phyloP scores from a whole-genome alignment of 2,329 filamentous ascomycete genomes.

The Cladobotryum mycophilum region DNA sequence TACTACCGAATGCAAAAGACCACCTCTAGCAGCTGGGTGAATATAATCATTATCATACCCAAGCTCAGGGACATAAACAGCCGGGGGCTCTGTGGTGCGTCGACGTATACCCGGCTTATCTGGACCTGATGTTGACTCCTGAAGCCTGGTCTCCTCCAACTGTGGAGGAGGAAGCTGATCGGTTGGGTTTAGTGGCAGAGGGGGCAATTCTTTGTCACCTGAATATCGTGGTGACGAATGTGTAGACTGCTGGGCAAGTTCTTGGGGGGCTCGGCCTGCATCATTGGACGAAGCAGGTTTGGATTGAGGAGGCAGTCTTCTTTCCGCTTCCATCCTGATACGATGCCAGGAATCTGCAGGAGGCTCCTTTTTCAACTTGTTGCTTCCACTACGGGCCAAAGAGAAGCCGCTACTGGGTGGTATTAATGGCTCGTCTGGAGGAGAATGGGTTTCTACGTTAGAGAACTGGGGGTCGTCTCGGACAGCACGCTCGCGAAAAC shows the following conservation, averaged over 20 bases:
- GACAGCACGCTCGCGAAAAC: slow-evolving; percentile 53
- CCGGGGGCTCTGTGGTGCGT: slow-evolving; percentile 23
- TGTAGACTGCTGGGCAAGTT: slow-evolving; percentile 7
- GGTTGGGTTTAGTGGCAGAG: slow-evolving; percentile 14
- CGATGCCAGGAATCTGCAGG: slow-evolving; percentile 45
- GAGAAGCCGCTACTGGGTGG: slow-evolving; percentile 30
- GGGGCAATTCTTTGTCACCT: slow-evolving; percentile 29
- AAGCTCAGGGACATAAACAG: slow-evolving; percentile 21
- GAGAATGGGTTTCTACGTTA: slow-evolving; percentile 19
- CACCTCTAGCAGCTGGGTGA: slow-evolving; percentile 18
- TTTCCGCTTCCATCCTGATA: slow-evolving; percentile 38
- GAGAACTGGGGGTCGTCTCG: slow-evolving; percentile 36
- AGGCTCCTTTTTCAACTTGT: slow-evolving; percentile 53
- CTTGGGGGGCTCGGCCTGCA: not conserved
- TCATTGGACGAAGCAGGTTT: slow-evolving; percentile 1
- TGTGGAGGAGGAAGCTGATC: not conserved
- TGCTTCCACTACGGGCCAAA: slow-evolving; percentile 45
- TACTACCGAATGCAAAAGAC: not conserved
- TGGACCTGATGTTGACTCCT: not conserved
- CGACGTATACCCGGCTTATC: slow-evolving; percentile 18
- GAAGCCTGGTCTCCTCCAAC: not conserved
- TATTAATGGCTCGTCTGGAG: slow-evolving; percentile 23
- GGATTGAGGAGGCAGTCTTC: slow-evolving; percentile 16
- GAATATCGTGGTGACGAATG: slow-evolving; percentile 13
- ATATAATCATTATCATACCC: slow-evolving; percentile 23